Evolutionary conservation across 352 stramenopile species (phyloP).

Genomic region (Globisporangium paddicum): DNA sequence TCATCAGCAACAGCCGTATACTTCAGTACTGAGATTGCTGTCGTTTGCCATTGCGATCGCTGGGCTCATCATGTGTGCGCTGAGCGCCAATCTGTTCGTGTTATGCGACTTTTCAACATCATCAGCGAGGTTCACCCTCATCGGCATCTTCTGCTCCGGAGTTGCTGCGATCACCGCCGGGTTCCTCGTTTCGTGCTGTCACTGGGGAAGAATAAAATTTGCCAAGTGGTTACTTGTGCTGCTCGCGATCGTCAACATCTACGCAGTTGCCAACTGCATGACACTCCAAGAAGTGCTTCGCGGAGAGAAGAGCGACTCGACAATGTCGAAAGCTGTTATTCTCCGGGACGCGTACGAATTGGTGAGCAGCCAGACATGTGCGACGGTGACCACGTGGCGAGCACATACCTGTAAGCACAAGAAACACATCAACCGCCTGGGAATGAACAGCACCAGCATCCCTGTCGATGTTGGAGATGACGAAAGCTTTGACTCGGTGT

Average conservation of each 20-base stretch:
- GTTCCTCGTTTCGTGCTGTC: conserved; percentile 19
- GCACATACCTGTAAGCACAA: conserved; percentile 12
- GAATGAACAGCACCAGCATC: neutral
- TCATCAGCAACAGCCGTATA: neutral
- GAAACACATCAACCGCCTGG: neutral
- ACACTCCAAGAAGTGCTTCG: conserved; percentile 1
- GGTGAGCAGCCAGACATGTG: conserved; percentile 19
- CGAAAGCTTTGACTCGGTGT: conserved; percentile 17
- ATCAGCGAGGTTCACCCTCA: conserved; percentile 1
- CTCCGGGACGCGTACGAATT: conserved; percentile 16
- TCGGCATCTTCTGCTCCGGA: conserved; percentile 2
- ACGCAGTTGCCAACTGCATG: conserved; percentile 13
- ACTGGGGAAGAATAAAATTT: conserved; percentile 7
- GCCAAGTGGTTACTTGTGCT: conserved; percentile 28
- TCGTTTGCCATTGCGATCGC: conserved; percentile 1
- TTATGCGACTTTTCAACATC: conserved; percentile 16
- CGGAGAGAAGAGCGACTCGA: neutral
- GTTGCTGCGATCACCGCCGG: neutral
- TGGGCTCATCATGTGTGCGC: conserved; percentile 13
- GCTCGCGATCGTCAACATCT: conserved; percentile 23
- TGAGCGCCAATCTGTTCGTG: conserved; percentile 20
- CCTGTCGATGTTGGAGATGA: neutral
- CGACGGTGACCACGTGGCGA: conserved; percentile 7
- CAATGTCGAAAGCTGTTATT: neutral
- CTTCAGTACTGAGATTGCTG: neutral